Percentiles rank a stretch among this genome's conserved stretches.
Evolutionary conservation across 2,329 filamentous ascomycete species (phyloP).

Genomic region (Cladosporium sphaerospermum): DNA sequence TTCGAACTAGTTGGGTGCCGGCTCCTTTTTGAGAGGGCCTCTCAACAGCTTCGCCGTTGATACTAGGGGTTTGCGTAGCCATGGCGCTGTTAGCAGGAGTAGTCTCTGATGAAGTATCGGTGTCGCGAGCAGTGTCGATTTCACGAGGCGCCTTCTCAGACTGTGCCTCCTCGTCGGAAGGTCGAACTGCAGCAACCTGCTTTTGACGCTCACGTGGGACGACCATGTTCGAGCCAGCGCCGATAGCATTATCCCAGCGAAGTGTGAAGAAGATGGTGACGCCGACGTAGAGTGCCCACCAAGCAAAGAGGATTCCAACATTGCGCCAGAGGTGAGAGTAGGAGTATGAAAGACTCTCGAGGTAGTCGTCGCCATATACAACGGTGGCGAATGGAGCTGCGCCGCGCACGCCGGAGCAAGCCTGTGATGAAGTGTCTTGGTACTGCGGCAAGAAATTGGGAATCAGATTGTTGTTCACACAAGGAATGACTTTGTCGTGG

Average conservation of each 20-base stretch:
- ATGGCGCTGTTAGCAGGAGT: slow-evolving; percentile 4
- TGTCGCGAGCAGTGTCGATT: neutral
- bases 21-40: neutral
- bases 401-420: slow-evolving; percentile 46
- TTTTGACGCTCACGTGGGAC: slow-evolving; percentile 56
- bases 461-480: slow-evolving; percentile 42
- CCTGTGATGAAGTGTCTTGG: slow-evolving; percentile 26
- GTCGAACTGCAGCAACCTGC: slow-evolving; percentile 17
- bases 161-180: slow-evolving; percentile 49
- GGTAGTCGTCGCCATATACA: slow-evolving; percentile 58
- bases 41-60: neutral
- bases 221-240: slow-evolving; percentile 39
- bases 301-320: slow-evolving; percentile 61
- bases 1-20: slow-evolving; percentile 11
- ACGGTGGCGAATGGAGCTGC: slow-evolving; percentile 49
- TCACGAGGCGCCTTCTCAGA: slow-evolving; percentile 10
- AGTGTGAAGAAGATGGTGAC: slow-evolving; percentile 54
- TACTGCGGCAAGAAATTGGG: slow-evolving; percentile 35
- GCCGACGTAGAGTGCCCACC: slow-evolving; percentile 54
- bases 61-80: slow-evolving; percentile 5
- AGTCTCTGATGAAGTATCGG: slow-evolving; percentile 3
- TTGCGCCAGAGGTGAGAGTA: slow-evolving; percentile 47
- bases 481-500: slow-evolving; percentile 48
- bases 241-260: slow-evolving; percentile 46
- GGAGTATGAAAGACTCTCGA: slow-evolving; percentile 46